phyloP scores from a whole-genome alignment of 257 asterid genomes.

The Solanum virginianum region DNA sequence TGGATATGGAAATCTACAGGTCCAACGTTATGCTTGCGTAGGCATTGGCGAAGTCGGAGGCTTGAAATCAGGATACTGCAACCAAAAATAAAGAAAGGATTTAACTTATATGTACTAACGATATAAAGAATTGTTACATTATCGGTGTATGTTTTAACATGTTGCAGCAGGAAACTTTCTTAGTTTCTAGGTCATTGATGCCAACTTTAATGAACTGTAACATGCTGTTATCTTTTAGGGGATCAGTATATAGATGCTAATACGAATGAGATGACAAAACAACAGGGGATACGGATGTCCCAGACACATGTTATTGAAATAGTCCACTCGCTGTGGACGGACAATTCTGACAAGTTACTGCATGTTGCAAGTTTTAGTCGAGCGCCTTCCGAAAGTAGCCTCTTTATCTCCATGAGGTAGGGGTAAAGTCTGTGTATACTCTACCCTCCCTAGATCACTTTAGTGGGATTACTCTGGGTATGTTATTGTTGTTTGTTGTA shows the following conservation, averaged over 20 bases:
- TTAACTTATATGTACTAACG: background rate
- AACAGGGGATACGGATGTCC: background rate
- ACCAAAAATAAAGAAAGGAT: background rate
- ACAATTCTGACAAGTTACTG: too few species aligned
- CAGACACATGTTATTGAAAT: background rate
- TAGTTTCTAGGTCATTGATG: background rate
- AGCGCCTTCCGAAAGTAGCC: too few species aligned
- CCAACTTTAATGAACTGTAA: background rate
- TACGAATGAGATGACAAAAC: background rate
- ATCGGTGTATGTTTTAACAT: background rate
- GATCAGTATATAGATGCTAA: background rate
- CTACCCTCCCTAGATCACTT: too few species aligned
- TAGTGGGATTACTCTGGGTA: too few species aligned
- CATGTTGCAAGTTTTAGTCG: too few species aligned
- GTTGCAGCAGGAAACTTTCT: background rate
- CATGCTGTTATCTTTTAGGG: background rate
- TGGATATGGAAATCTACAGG: background rate
- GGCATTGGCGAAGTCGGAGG: slow-evolving; percentile 96
- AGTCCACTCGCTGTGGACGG: background rate
- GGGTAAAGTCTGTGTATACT: too few species aligned
- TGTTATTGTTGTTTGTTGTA: too few species aligned
- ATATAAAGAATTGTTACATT: background rate
- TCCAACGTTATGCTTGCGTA: slow-evolving; percentile 42
- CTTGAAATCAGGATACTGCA: slow-evolving; percentile 90
- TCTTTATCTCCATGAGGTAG: too few species aligned